Evolutionary conservation across 352 stramenopile genomes (phyloP).

Genomic region (Globisporangium iwayamae): DNA sequence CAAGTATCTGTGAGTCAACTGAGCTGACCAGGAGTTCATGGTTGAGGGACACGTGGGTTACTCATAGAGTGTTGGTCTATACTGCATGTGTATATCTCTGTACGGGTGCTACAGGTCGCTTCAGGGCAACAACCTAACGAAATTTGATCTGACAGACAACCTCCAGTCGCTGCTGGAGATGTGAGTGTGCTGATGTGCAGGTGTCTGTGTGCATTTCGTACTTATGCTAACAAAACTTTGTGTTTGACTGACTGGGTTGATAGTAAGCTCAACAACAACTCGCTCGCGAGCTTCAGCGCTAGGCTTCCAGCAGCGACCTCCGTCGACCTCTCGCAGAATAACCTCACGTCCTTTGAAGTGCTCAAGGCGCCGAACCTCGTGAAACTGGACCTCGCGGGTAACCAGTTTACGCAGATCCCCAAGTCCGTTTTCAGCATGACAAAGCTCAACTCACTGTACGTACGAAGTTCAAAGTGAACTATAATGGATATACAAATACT

Average conservation of each 20-base stretch:
- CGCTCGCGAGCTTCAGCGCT: constrained; percentile 1
- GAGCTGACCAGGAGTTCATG: too few relatives aligned
- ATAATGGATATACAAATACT: too few relatives aligned
- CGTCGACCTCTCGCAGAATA: neutral
- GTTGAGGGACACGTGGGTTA: too few relatives aligned
- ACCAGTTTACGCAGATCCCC: neutral
- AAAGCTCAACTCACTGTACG: constrained; percentile 1
- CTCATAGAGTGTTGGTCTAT: too few relatives aligned
- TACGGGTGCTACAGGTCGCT: neutral
- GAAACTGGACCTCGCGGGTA: neutral
- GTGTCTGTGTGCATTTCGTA: neutral
- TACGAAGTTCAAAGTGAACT: too few relatives aligned
- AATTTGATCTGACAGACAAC: constrained; percentile 3
- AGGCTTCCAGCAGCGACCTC: neutral
- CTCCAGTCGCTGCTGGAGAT: constrained; percentile 8
- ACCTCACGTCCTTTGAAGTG: constrained; percentile 4
- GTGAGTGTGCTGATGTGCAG: neutral
- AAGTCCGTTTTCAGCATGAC: constrained; percentile 10
- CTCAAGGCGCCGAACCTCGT: neutral
- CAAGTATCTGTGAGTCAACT: neutral
- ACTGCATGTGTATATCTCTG: neutral
- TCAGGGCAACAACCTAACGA: constrained; percentile 3
- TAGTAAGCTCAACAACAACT: neutral
- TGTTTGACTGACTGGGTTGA: too few relatives aligned
- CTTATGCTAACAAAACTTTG: too few relatives aligned